These are phyloP conservation scores for Pseudonitzschia multistriata DNA, from an alignment of 108 stramenopile genomes.

Conservation along the genomic window DNA sequence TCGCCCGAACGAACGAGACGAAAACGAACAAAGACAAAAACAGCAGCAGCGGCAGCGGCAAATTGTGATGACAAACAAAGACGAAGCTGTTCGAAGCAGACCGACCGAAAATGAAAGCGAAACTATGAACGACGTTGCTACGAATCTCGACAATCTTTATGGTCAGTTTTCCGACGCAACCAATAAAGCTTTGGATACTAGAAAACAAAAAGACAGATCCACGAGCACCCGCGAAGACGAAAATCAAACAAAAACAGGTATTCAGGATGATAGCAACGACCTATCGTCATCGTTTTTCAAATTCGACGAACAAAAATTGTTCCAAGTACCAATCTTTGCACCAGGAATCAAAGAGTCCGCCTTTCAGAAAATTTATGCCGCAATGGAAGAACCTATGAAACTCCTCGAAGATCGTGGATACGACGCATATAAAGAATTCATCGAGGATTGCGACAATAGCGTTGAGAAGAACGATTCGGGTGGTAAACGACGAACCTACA, in stretches of 20 bases:
- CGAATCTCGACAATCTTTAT: no score
- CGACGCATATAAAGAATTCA: slow-evolving; percentile 4
- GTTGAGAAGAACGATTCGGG: not conserved
- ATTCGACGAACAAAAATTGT: slow-evolving; percentile 7
- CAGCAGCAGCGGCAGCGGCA: no score
- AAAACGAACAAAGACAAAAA: no score
- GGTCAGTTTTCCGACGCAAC: no score
- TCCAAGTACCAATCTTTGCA: not conserved
- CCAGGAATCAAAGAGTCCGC: slow-evolving; percentile 2
- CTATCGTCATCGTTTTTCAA: slow-evolving; percentile 5
- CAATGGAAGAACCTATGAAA: slow-evolving; percentile 1
- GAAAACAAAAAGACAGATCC: no score
- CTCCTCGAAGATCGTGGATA: not conserved
- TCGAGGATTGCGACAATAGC: not conserved
- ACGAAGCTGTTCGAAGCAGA: no score
- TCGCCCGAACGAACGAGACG: no score
- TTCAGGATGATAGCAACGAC: not conserved
- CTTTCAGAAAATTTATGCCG: slow-evolving; percentile 11
- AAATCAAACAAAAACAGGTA: not conserved
- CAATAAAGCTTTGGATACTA: no score
- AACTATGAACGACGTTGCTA: no score
- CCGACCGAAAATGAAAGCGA: no score
- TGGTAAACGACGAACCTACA: not conserved
- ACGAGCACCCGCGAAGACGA: not conserved
- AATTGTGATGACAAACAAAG: no score